These are phyloP conservation scores for Vickermania ingenoplastis DNA, from an alignment of 208 protist genomes.

Conservation along the genomic window DNA sequence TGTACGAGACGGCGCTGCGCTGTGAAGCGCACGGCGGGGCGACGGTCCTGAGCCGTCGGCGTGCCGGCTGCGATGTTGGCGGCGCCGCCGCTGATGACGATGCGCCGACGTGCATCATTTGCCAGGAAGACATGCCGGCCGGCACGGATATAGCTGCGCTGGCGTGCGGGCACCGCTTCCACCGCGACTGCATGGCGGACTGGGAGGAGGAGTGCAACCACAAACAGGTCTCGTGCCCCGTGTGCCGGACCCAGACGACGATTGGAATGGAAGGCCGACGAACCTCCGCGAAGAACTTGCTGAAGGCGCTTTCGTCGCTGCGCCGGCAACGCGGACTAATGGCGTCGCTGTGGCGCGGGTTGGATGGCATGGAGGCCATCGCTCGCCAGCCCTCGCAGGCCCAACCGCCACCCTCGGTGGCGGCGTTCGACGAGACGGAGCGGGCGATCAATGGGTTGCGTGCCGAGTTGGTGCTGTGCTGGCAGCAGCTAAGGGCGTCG, in stretches of 20 bases:
- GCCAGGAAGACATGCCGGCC: too few relatives aligned
- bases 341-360: neutral
- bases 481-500: neutral
- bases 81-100: too few relatives aligned
- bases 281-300: too few relatives aligned
- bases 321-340: neutral
- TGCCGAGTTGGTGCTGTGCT: neutral
- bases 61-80: too few relatives aligned
- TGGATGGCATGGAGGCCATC: neutral
- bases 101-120: too few relatives aligned
- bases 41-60: too few relatives aligned
- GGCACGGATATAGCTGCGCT: too few relatives aligned
- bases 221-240: neutral
- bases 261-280: neutral
- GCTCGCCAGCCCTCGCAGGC: neutral
- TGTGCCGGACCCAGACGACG: neutral
- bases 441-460: neutral
- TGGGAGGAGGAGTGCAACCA: neutral
- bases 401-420: neutral
- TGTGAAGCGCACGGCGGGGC: too few relatives aligned
- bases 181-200: neutral
- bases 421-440: neutral
- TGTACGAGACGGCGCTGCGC: too few relatives aligned
- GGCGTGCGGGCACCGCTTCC: neutral
- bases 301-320: neutral